phyloP scores from a whole-genome alignment of 495 filamentous ascomycete species.

The Talaromyces stipitatus region DNA sequence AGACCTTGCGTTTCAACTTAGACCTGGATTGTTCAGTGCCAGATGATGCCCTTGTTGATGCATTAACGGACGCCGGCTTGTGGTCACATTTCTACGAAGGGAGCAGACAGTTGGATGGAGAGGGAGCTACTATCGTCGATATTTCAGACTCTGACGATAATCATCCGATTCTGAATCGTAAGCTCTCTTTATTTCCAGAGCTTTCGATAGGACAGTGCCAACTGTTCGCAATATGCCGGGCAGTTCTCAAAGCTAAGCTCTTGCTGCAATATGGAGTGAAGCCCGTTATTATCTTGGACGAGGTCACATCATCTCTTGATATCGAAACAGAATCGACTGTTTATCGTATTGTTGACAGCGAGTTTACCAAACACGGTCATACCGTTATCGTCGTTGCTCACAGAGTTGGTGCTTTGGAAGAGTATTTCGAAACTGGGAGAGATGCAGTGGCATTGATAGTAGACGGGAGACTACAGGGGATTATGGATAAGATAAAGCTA shows the following conservation, averaged over 20 bases:
- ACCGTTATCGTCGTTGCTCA: constrained; percentile 8
- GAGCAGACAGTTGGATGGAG: neutral
- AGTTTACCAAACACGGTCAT: constrained; percentile 2
- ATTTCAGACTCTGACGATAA: neutral
- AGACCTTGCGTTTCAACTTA: constrained; percentile 37
- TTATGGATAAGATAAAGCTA: neutral
- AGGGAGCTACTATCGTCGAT: neutral
- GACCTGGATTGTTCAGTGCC: constrained; percentile 25
- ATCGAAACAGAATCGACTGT: constrained; percentile 2
- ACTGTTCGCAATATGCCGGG: constrained; percentile 3
- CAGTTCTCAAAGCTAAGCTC: neutral
- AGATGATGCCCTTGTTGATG: constrained; percentile 22
- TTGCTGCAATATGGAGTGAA: neutral
- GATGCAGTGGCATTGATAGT: neutral
- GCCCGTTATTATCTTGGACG: constrained; percentile 9
- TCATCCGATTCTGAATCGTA: neutral
- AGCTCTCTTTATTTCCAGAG: neutral
- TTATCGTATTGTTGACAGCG: neutral
- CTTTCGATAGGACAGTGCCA: neutral
- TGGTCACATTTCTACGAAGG: constrained; percentile 24
- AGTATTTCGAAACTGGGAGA: neutral
- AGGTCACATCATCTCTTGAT: constrained; percentile 6
- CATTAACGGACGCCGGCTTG: constrained; percentile 31
- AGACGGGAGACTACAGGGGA: neutral
- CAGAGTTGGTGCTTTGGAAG: neutral